Conservation (phyloP, 139 green algal species). For the Tetradesmus lagerheimii region DNA sequence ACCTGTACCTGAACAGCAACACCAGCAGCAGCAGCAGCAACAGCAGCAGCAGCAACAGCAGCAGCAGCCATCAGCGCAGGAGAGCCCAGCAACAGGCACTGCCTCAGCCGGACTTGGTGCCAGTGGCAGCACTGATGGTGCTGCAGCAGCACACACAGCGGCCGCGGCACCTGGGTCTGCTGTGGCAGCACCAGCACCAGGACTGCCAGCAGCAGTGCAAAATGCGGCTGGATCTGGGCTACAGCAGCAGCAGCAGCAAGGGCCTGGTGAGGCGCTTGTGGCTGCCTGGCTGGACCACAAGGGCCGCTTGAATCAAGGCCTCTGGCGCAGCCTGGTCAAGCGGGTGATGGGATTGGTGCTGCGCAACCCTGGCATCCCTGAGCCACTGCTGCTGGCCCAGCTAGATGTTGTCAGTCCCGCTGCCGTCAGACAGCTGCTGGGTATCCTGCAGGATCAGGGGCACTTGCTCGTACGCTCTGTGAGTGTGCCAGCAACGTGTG, state of each 20-base stretch:
- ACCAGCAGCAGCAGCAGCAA: slow-evolving; percentile 7
- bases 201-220: background rate
- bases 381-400: slow-evolving; percentile 37
- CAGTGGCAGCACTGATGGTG: background rate
- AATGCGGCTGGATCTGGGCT: background rate
- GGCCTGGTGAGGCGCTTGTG: background rate
- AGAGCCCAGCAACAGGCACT: background rate
- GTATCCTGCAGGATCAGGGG: background rate
- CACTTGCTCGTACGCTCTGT: slow-evolving; percentile 2
- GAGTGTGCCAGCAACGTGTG: background rate
- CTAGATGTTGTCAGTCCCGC: slow-evolving; percentile 18
- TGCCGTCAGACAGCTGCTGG: slow-evolving; percentile 8
- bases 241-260: background rate
- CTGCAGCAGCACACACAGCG: background rate
- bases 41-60: slow-evolving; percentile 12
- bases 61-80: background rate
- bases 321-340: slow-evolving; percentile 43
- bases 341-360: slow-evolving; percentile 41
- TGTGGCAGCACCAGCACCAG: background rate
- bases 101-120: background rate
- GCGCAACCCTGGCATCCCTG: slow-evolving; percentile 44
- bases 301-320: background rate
- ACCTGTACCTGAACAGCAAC: background rate
- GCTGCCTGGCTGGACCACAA: slow-evolving; percentile 44
- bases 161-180: background rate